Percentiles rank a stretch among this genome's conserved stretches.
These are phyloP conservation scores for Oryza longistaminata DNA, from an alignment of 176 grass and related monocot species.

Conservation along the genomic window DNA sequence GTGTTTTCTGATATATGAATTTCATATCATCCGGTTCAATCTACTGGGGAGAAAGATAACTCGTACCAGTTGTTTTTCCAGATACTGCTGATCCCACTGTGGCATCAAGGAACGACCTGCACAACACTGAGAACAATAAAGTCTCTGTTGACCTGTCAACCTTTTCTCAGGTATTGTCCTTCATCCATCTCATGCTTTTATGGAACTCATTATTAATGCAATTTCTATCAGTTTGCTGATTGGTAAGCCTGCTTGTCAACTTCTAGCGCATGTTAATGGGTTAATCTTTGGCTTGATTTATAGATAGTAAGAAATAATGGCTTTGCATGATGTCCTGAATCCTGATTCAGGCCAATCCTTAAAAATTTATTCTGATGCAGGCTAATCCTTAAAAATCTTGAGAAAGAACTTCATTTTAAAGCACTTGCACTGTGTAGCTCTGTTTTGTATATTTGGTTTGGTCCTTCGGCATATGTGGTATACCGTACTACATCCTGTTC, in stretches of 20 bases:
- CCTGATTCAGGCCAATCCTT: not conserved
- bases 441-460: not conserved
- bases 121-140: constrained; percentile 29
- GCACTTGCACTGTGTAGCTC: not conserved
- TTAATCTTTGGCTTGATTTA: constrained; percentile 8
- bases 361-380: not conserved
- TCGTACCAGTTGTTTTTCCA: constrained; percentile 40
- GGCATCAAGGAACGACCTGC: constrained; percentile 22
- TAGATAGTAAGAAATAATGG: not conserved
- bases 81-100: constrained; percentile 24
- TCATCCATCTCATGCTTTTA: not conserved
- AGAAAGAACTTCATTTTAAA: not conserved
- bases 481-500: not conserved
- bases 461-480: not conserved
- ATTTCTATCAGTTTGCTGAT: constrained; percentile 18
- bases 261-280: not conserved
- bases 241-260: not conserved
- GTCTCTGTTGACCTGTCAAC: not conserved
- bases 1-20: not conserved
- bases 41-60: constrained; percentile 1
- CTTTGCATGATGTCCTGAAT: not conserved
- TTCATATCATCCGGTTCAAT: not conserved
- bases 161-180: constrained; percentile 41
- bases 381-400: not conserved
- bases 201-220: not conserved